Percentiles rank a stretch among this genome's conserved stretches.
These are phyloP conservation scores for Aurantiochytrium sp. DNA, from an alignment of 108 stramenopile species.

Conservation along the genomic window DNA sequence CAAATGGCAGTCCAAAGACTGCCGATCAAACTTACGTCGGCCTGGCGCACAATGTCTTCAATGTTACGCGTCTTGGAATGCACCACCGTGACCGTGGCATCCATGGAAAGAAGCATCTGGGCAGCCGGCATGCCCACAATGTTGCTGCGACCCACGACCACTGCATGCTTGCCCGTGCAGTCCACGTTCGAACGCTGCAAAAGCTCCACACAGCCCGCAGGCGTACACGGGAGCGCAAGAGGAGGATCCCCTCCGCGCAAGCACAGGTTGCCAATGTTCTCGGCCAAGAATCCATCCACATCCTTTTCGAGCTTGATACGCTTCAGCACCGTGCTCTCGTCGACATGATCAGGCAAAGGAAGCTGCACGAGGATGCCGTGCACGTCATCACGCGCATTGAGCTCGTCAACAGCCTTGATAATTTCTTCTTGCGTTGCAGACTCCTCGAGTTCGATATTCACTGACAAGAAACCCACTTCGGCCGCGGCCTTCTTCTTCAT, in stretches of 20 bases:
- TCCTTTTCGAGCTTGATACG: conserved; percentile 73
- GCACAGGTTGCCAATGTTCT: conserved; percentile 71
- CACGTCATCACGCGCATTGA: conserved; percentile 68
- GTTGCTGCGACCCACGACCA: conserved; percentile 80
- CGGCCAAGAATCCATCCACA: conserved; percentile 90
- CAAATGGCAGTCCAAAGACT: background rate
- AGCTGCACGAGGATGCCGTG: conserved; percentile 96
- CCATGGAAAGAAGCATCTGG: conserved; percentile 70
- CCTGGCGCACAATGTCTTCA: conserved; percentile 55
- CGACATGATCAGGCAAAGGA: conserved; percentile 77
- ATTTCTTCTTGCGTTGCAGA: conserved; percentile 70
- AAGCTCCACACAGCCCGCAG: conserved; percentile 85
- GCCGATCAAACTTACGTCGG: conserved; percentile 39
- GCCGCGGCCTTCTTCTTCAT: conserved; percentile 70
- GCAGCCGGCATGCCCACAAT: conserved; percentile 86
- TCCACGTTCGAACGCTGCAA: conserved; percentile 70
- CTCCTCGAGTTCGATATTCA: conserved; percentile 68
- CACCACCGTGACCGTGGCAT: conserved; percentile 88
- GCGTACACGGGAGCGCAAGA: background rate
- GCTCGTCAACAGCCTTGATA: conserved; percentile 54
- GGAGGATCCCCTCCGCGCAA: conserved; percentile 5
- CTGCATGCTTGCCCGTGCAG: conserved; percentile 79
- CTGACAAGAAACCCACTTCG: conserved; percentile 59
- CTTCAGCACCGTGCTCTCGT: conserved; percentile 66
- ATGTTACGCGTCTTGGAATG: conserved; percentile 79